phyloP scores from a whole-genome alignment of 352 stramenopile genomes.

The Phytophthora pini region DNA sequence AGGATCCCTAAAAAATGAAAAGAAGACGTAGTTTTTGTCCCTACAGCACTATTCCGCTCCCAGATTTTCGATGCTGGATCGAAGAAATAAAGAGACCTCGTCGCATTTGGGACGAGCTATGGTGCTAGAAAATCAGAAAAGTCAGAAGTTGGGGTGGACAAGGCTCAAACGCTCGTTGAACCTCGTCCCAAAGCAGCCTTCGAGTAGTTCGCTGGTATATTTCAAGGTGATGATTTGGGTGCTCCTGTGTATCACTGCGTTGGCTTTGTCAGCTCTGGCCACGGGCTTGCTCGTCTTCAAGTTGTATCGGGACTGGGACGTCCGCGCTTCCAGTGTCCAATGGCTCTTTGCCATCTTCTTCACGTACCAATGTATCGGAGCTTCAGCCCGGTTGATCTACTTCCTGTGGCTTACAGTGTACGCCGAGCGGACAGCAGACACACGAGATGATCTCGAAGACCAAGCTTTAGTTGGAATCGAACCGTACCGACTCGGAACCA shows the following conservation, averaged over 20 bases:
- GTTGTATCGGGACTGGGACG: slow-evolving; percentile 37
- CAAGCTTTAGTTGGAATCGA: slow-evolving; percentile 23
- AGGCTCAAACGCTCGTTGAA: slow-evolving; percentile 11
- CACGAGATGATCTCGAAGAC: slow-evolving; percentile 4
- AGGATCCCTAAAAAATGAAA: background rate
- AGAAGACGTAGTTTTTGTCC: no score
- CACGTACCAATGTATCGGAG: slow-evolving; percentile 33
- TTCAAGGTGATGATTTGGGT: slow-evolving; percentile 38
- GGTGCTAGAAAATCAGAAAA: background rate
- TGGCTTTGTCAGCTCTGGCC: slow-evolving; percentile 31
- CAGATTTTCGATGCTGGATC: background rate
- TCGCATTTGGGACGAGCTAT: background rate
- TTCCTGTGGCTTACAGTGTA: slow-evolving; percentile 32
- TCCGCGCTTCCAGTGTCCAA: slow-evolving; percentile 35
- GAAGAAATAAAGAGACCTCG: slow-evolving; percentile 1
- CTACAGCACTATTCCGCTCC: background rate
- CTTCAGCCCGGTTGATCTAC: slow-evolving; percentile 22
- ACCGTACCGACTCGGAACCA: slow-evolving; percentile 38
- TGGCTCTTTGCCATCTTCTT: slow-evolving; percentile 42
- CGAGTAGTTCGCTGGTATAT: background rate
- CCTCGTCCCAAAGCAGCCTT: background rate
- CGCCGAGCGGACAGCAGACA: background rate
- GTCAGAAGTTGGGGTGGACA: slow-evolving; percentile 12
- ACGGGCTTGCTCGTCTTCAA: slow-evolving; percentile 42
- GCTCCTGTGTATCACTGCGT: slow-evolving; percentile 20